These are phyloP conservation scores for Paramecium bursaria DNA, from an alignment of 73 alveolate genomes.

Conservation along the genomic window DNA sequence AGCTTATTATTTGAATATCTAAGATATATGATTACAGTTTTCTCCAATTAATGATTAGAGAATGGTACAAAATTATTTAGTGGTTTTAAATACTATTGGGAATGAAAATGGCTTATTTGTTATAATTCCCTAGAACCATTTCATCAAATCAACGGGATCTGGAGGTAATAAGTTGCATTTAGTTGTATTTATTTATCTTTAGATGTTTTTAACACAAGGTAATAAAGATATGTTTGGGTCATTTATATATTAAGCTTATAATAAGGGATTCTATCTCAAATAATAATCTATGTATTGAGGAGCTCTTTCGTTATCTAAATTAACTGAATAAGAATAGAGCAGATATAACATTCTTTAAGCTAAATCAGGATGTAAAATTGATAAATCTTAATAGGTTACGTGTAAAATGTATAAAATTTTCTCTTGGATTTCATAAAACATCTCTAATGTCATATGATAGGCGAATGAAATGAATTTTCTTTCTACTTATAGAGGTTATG, in stretches of 20 bases:
- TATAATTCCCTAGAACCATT: constrained; percentile 42
- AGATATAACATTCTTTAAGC: constrained; percentile 35
- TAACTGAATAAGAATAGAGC: constrained; percentile 60
- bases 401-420: constrained; percentile 58
- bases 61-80: constrained; percentile 58
- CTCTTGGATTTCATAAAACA: constrained; percentile 55
- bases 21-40: constrained; percentile 30
- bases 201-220: constrained; percentile 25
- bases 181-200: constrained; percentile 3
- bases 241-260: constrained; percentile 5
- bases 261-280: constrained; percentile 51
- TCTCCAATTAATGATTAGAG: constrained; percentile 24
- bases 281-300: constrained; percentile 53
- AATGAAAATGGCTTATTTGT: constrained; percentile 57
- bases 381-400: constrained; percentile 55
- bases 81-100: constrained; percentile 63
- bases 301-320: constrained; percentile 57
- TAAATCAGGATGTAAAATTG: constrained; percentile 13
- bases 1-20: constrained; percentile 19
- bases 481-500: background rate
- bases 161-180: constrained; percentile 14
- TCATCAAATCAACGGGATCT: constrained; percentile 43
- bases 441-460: constrained; percentile 62
- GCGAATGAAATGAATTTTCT: constrained; percentile 2
- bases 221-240: constrained; percentile 19